Percentiles rank a stretch among this genome's conserved stretches.
Conservation (phyloP, 768 basidiomycete genomes). For the Gymnopilus dilepis region DNA sequence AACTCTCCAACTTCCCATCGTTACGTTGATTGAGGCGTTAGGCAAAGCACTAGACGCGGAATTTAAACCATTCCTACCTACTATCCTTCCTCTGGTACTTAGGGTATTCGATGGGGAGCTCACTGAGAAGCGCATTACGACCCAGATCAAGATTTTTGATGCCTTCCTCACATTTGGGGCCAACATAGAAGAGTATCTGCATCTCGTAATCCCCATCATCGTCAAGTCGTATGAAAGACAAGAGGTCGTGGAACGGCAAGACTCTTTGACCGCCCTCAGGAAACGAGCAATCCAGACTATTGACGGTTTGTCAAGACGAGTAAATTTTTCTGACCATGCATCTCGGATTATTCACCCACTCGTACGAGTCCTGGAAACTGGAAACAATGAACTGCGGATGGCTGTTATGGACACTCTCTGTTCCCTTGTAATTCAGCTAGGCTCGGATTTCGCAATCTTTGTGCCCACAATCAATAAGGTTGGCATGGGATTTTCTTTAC, state of each 20-base stretch:
- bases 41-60: slow-evolving; percentile 95
- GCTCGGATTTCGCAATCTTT: slow-evolving; percentile 96
- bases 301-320: slow-evolving; percentile 85
- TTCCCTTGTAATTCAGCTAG: slow-evolving; percentile 90
- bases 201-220: slow-evolving; percentile 94
- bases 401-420: slow-evolving; percentile 94
- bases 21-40: slow-evolving; percentile 89
- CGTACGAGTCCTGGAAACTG: slow-evolving; percentile 78
- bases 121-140: slow-evolving; percentile 75
- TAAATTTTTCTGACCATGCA: slow-evolving; percentile 98
- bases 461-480: slow-evolving; percentile 98
- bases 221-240: slow-evolving; percentile 87
- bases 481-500: not conserved
- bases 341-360: slow-evolving; percentile 97
- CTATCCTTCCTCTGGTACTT: slow-evolving; percentile 85
- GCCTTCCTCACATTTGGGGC: slow-evolving; percentile 95
- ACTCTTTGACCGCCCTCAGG: slow-evolving; percentile 75
- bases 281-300: slow-evolving; percentile 92
- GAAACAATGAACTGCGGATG: slow-evolving; percentile 79
- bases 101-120: slow-evolving; percentile 91
- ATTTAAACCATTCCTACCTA: slow-evolving; percentile 94
- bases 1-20: slow-evolving; percentile 87
- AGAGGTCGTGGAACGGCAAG: slow-evolving; percentile 80
- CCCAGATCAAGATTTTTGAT: slow-evolving; percentile 91
- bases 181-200: slow-evolving; percentile 97